Conservation (phyloP, 2,329 filamentous ascomycete genomes). For the Cylindrodendrum hubeiense region DNA sequence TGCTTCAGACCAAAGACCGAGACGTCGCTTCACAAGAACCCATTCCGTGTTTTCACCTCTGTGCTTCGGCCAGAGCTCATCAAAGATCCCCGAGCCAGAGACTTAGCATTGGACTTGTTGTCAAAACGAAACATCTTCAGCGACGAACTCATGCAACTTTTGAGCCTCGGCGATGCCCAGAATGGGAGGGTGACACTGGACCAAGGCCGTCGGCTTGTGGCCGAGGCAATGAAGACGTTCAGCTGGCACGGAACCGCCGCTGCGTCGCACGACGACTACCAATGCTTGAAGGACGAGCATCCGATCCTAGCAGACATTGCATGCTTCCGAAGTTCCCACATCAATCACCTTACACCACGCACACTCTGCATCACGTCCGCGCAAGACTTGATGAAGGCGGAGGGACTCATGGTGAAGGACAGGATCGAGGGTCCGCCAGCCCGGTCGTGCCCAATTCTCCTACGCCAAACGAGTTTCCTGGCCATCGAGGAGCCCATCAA, state of each 20-base stretch:
- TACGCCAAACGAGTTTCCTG: constrained; percentile 66
- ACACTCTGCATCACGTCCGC: constrained; percentile 41
- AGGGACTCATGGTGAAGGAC: constrained; percentile 58
- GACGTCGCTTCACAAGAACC: constrained; percentile 53
- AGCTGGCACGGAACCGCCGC: constrained; percentile 33
- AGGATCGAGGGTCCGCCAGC: constrained; percentile 63
- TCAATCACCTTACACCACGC: constrained; percentile 30
- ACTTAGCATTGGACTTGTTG: constrained; percentile 51
- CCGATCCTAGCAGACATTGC: constrained; percentile 62
- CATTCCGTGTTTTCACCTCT: constrained; percentile 56
- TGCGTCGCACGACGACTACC: constrained; percentile 27
- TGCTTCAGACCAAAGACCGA: constrained; percentile 57
- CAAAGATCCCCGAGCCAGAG: constrained; percentile 42
- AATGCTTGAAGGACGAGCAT: constrained; percentile 28
- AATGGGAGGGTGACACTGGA: constrained; percentile 43
- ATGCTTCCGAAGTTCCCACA: constrained; percentile 48
- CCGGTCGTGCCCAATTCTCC: constrained; percentile 57
- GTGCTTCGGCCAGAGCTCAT: constrained; percentile 57
- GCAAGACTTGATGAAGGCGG: constrained; percentile 55
- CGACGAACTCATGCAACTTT: constrained; percentile 49
- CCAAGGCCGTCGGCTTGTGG: constrained; percentile 54
- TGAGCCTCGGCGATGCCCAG: constrained; percentile 50
- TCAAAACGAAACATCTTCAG: constrained; percentile 56
- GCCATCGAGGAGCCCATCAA: constrained; percentile 60
- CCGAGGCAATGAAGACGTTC: constrained; percentile 31